phyloP scores from a whole-genome alignment of 2,329 filamentous ascomycete species.

The Calonectria hawksworthii region DNA sequence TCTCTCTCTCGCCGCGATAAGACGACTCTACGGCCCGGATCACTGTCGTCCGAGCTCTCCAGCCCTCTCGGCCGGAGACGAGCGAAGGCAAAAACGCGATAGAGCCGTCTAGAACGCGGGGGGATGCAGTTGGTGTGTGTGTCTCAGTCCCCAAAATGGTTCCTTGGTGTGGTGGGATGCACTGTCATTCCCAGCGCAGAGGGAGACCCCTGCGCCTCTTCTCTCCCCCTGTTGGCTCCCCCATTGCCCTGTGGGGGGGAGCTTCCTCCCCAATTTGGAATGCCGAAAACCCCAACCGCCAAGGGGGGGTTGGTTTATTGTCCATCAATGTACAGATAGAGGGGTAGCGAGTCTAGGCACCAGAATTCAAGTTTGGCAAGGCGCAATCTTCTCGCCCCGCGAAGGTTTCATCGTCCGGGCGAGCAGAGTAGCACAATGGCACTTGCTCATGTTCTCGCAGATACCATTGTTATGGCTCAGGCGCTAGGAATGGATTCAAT shows the following conservation, averaged over 20 bases:
- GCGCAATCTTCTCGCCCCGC: neutral
- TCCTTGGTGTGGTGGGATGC: constrained; percentile 26
- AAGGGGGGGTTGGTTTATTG: neutral
- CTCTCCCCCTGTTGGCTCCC: constrained; percentile 8
- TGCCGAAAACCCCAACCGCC: neutral
- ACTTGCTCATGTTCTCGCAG: neutral
- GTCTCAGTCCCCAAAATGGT: constrained; percentile 10
- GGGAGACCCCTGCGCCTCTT: constrained; percentile 24
- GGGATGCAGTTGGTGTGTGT: constrained; percentile 24
- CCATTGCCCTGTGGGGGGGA: constrained; percentile 32
- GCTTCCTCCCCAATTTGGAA: neutral
- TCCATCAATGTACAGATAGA: neutral
- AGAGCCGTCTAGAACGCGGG: constrained; percentile 34
- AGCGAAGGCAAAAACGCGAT: constrained; percentile 15
- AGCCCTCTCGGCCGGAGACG: constrained; percentile 33
- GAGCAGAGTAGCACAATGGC: neutral
- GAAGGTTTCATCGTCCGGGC: neutral
- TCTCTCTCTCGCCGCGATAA: neutral
- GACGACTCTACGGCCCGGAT: neutral
- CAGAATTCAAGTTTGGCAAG: neutral
- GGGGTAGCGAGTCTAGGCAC: neutral
- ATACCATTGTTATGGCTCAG: neutral
- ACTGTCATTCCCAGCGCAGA: constrained; percentile 24
- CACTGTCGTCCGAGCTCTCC: constrained; percentile 20
- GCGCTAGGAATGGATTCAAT: neutral